phyloP scores from a whole-genome alignment of 2,329 filamentous ascomycete genomes.

The Zymoseptoria brevis region DNA sequence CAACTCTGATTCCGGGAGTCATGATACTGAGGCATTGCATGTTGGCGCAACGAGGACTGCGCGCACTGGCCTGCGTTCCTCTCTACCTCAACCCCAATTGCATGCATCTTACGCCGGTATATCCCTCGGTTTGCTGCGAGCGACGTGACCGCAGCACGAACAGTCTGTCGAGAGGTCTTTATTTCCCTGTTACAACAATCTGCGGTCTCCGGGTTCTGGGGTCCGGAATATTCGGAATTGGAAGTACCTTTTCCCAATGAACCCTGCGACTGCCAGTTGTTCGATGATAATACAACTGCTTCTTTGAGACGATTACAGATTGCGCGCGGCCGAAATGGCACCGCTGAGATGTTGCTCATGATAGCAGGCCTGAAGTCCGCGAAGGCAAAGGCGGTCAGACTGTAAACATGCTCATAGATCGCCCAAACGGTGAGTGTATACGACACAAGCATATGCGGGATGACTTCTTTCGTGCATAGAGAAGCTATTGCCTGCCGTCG shows the following conservation, averaged over 20 bases:
- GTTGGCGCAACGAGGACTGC: background rate
- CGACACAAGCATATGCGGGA: no score
- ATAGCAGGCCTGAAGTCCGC: no score
- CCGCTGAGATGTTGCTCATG: no score
- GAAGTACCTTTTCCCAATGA: background rate
- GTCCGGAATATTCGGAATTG: background rate
- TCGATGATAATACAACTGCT: no score
- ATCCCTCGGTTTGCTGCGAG: background rate
- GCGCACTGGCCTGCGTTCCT: background rate
- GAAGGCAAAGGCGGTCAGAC: no score
- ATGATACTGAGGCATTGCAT: background rate
- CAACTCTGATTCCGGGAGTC: background rate
- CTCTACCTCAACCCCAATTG: background rate
- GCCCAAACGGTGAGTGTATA: no score
- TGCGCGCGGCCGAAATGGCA: no score
- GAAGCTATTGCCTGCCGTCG: no score
- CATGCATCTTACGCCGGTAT: no score
- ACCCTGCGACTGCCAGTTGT: background rate
- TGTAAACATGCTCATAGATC: no score
- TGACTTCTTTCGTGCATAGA: no score
- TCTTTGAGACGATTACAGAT: no score
- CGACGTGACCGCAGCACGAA: background rate
- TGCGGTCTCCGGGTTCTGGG: background rate
- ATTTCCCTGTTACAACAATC: background rate
- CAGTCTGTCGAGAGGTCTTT: background rate